Percentiles rank a stretch among this genome's conserved stretches.
Evolutionary conservation across 129 eudicot species (phyloP).

Genomic region (Lactuca sativa): DNA sequence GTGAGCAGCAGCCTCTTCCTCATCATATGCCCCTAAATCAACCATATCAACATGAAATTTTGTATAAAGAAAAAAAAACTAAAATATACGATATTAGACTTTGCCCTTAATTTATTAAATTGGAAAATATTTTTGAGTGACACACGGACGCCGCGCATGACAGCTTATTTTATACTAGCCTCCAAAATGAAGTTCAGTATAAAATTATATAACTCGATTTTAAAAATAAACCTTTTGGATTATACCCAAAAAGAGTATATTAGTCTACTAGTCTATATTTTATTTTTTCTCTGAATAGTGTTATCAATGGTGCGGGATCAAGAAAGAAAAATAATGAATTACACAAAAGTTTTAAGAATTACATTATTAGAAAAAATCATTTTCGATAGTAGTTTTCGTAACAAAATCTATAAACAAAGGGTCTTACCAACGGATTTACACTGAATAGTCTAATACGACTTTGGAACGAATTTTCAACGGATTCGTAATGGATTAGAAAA

Average conservation of each 20-base stretch:
- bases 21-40: slow-evolving; percentile 61
- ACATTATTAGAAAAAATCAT: no score
- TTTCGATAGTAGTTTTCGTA: no score
- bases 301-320: background rate
- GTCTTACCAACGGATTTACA: no score
- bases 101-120: background rate
- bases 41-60: background rate
- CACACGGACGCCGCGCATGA: background rate
- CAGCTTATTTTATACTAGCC: background rate
- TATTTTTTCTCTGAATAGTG: background rate
- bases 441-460: no score
- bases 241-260: background rate
- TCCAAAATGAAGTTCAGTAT: slow-evolving; percentile 11
- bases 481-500: no score
- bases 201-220: background rate
- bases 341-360: no score
- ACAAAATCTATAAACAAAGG: no score
- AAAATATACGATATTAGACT: background rate
- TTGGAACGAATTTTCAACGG: no score
- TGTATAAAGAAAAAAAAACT: no score
- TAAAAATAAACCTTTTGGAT: slow-evolving; percentile 6
- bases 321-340: no score
- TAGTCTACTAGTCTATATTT: background rate
- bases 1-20: slow-evolving; percentile 74
- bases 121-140: background rate